phyloP scores from a whole-genome alignment of 169 alveolate species.

The Babesia divergens region DNA sequence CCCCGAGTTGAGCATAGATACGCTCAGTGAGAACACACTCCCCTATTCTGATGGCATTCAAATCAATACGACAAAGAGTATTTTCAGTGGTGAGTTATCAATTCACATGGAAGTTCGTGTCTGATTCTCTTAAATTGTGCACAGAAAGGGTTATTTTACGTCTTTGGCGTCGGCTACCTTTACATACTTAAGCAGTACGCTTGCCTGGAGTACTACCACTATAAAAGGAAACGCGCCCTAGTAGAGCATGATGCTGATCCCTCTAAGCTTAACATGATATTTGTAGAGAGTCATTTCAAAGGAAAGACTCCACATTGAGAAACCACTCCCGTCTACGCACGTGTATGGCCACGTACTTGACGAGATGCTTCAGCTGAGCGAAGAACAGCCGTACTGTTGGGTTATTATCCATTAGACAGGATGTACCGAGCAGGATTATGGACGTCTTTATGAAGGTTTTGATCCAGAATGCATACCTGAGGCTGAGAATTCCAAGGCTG shows the following conservation, averaged over 20 bases:
- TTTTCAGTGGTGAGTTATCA: slow-evolving; percentile 19
- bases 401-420: slow-evolving; percentile 4
- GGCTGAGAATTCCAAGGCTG: slow-evolving; percentile 14
- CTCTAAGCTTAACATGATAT: slow-evolving; percentile 34
- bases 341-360: slow-evolving; percentile 23
- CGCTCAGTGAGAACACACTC: too few species aligned
- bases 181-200: slow-evolving; percentile 52
- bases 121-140: neutral
- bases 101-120: slow-evolving; percentile 1
- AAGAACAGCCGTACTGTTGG: neutral
- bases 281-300: slow-evolving; percentile 37
- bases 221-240: slow-evolving; percentile 30
- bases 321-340: slow-evolving; percentile 50
- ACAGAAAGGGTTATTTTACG: slow-evolving; percentile 55
- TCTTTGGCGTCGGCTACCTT: slow-evolving; percentile 37
- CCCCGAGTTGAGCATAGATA: too few species aligned
- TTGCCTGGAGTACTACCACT: slow-evolving; percentile 51
- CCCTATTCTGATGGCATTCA: neutral
- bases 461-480: slow-evolving; percentile 9
- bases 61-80: neutral
- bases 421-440: neutral
- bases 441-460: slow-evolving; percentile 1
- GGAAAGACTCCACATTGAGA: slow-evolving; percentile 30
- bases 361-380: neutral
- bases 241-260: slow-evolving; percentile 58